Evolutionary conservation across 2,329 filamentous ascomycete species (phyloP).

Genomic region (Lasiodiplodia theobromae): DNA sequence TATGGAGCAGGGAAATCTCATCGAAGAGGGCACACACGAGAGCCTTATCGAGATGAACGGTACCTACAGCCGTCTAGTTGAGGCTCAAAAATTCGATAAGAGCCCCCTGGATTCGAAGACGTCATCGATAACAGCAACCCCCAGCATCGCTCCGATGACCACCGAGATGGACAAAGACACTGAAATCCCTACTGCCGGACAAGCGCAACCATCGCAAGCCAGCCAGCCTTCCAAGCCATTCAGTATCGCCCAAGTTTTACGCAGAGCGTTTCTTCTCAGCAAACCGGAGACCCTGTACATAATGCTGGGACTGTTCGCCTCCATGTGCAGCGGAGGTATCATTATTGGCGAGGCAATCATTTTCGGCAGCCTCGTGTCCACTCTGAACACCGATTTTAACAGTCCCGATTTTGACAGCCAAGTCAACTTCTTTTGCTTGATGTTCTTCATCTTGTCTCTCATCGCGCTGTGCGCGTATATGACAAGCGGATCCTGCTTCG

Average conservation of each 20-base stretch:
- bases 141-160: constrained; percentile 23
- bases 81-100: constrained; percentile 46
- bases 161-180: constrained; percentile 20
- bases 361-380: constrained; percentile 60
- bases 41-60: constrained; percentile 39
- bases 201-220: not conserved
- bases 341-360: constrained; percentile 68
- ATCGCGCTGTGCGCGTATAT: constrained; percentile 56
- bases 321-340: constrained; percentile 55
- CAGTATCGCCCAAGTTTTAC: constrained; percentile 37
- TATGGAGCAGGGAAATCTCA: constrained; percentile 42
- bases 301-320: constrained; percentile 51
- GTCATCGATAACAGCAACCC: constrained; percentile 23
- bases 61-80: constrained; percentile 43
- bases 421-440: constrained; percentile 53
- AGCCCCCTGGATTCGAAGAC: constrained; percentile 31
- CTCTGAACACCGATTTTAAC: constrained; percentile 55
- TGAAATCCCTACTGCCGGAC: not conserved
- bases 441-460: constrained; percentile 62
- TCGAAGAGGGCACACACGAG: constrained; percentile 44
- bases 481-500: constrained; percentile 56
- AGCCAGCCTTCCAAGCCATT: constrained; percentile 13
- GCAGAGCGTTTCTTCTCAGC: constrained; percentile 38
- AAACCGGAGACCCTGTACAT: constrained; percentile 50
- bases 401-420: constrained; percentile 41